These are phyloP conservation scores for Leccinum fallax DNA, from an alignment of 1,284 basidiomycete genomes.

Conservation along the genomic window DNA sequence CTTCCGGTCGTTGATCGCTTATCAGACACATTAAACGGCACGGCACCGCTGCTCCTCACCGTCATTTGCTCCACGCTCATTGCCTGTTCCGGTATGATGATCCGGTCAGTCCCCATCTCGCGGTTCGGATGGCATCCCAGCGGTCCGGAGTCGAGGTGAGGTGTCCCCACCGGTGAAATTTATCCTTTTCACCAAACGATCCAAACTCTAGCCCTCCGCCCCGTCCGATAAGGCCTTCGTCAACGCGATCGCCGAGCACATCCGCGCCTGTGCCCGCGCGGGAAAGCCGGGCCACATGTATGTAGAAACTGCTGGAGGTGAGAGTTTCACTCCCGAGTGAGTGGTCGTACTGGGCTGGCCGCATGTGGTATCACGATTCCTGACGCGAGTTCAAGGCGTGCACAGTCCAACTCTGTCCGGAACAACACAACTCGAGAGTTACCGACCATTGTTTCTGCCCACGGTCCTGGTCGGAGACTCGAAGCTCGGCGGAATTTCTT, in stretches of 20 bases:
- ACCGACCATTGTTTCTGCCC: slow-evolving; percentile 85
- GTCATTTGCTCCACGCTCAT: slow-evolving; percentile 53
- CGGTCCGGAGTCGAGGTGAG: slow-evolving; percentile 33
- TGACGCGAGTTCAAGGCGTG: slow-evolving; percentile 61
- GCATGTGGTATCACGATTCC: neutral
- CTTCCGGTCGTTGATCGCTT: slow-evolving; percentile 4
- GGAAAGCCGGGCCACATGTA: slow-evolving; percentile 65
- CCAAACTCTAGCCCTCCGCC: slow-evolving; percentile 27
- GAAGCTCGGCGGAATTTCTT: slow-evolving; percentile 92
- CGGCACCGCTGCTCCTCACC: slow-evolving; percentile 41
- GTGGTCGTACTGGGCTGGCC: neutral
- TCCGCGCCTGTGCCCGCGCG: slow-evolving; percentile 51
- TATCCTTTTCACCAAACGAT: slow-evolving; percentile 1
- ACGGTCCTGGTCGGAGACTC: slow-evolving; percentile 88
- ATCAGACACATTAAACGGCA: slow-evolving; percentile 72
- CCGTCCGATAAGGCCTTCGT: slow-evolving; percentile 73
- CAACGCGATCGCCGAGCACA: slow-evolving; percentile 64
- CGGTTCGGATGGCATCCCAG: slow-evolving; percentile 63
- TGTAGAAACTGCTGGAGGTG: slow-evolving; percentile 94
- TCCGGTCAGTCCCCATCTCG: slow-evolving; percentile 93
- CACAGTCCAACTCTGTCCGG: slow-evolving; percentile 91
- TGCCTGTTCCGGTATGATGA: slow-evolving; percentile 87
- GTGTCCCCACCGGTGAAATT: neutral
- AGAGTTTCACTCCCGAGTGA: slow-evolving; percentile 34
- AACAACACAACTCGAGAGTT: slow-evolving; percentile 83